Evolutionary conservation across 129 eudicot species (phyloP), one percentile per base, ranked within the genome.

Genomic region (Glebionis coronaria): DNA sequence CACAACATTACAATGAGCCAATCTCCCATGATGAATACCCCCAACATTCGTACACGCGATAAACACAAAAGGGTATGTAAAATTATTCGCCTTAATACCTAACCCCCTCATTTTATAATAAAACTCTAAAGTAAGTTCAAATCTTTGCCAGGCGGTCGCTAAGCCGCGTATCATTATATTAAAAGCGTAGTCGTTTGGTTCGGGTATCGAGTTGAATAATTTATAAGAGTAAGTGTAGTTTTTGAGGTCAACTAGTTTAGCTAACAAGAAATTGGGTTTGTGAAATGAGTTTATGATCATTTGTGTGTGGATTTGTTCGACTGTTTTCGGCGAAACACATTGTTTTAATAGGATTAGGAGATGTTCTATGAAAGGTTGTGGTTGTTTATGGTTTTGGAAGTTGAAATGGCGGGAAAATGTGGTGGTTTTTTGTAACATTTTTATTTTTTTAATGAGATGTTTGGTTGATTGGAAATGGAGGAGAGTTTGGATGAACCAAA

Each of bases 271-370:
- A 73, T 90, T 90, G 82, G 82, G 86, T 77, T 75, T 78, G 44
- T 82, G 13, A 13, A 80, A 15, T 50, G 82, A 80, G 73, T 77
- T 46, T 21, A 83, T 74, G 49, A 90, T 80, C 79, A 83, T 72
- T 67, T 90, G 97, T 70, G 88, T 56, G 72, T 90, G 97, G 14
- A 90, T 81, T 82, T 90, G 97, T 82, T 83, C 73, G 6, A 73
- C 72, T 50, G 76, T 31, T 77, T 76, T 79, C 53, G 72, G 71
- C 14, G 81, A 79, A 68, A 67, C 74, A 71, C 85, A 79, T 59
- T 65, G 75, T 46, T 74, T 71, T 10, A 87, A 45, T 42, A 84
- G 68, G 58, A 61, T 29, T 10, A 87, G 60, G 19, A 83, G 78
- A 15, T 73, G 79, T 3, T 71, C 70, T 18, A 18, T 67, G 1